Conservation (phyloP, 1,284 basidiomycete genomes). For the Phellinidium pouzarii region DNA sequence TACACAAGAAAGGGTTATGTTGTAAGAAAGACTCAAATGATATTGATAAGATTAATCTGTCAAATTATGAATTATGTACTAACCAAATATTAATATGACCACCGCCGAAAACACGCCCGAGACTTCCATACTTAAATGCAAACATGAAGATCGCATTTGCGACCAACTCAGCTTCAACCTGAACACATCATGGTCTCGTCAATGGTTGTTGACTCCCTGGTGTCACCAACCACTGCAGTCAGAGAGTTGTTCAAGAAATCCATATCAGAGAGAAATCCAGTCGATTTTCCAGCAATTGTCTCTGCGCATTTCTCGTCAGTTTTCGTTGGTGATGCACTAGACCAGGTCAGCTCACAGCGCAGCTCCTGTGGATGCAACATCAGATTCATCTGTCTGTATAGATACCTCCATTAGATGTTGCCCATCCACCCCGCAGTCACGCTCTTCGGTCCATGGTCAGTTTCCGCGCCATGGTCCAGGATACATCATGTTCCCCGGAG, state of each 20-base stretch:
- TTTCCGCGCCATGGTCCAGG: conserved; percentile 74
- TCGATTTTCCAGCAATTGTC: conserved; percentile 42
- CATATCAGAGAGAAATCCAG: conserved; percentile 19
- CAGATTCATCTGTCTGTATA: conserved; percentile 23
- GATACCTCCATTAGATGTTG: conserved; percentile 47
- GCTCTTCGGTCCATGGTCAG: conserved; percentile 49
- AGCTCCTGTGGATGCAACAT: not conserved
- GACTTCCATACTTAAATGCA: too few species aligned
- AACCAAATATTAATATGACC: too few species aligned
- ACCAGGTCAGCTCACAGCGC: conserved; percentile 16
- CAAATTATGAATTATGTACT: too few species aligned
- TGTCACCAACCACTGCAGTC: conserved; percentile 41
- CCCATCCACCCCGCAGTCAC: conserved; percentile 38
- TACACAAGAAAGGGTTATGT: too few species aligned
- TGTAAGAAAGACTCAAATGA: too few species aligned
- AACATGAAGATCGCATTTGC: too few species aligned
- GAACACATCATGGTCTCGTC: conserved; percentile 43
- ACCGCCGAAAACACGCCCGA: too few species aligned
- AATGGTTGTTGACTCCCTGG: conserved; percentile 41
- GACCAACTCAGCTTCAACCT: not conserved
- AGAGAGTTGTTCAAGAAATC: conserved; percentile 36
- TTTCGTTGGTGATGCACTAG: conserved; percentile 20
- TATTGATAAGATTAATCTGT: too few species aligned
- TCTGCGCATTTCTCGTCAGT: conserved; percentile 40
- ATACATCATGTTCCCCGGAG: conserved; percentile 64